Conservation (phyloP, 208 protist genomes). For the Crithidia fasciculata region DNA sequence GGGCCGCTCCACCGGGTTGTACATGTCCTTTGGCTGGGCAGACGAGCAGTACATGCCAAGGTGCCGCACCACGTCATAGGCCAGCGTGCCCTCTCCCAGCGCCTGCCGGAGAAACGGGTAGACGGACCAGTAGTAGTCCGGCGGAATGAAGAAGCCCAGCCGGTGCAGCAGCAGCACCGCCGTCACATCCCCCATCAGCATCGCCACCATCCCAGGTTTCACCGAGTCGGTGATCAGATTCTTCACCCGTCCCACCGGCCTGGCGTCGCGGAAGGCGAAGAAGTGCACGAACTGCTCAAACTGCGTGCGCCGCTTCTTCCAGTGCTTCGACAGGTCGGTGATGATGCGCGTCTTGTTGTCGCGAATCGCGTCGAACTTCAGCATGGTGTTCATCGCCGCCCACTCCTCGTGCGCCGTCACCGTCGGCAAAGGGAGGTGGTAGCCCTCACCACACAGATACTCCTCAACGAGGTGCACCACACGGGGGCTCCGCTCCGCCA, state of each 20-base stretch:
- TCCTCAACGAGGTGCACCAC: slow-evolving; percentile 60
- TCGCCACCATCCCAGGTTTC: slow-evolving; percentile 85
- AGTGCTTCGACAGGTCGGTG: slow-evolving; percentile 88
- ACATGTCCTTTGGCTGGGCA: slow-evolving; percentile 50
- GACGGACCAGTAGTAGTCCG: slow-evolving; percentile 88
- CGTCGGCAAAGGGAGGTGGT: slow-evolving; percentile 75
- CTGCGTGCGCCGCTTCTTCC: slow-evolving; percentile 73
- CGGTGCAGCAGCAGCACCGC: slow-evolving; percentile 78
- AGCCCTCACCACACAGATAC: slow-evolving; percentile 86
- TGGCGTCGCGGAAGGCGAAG: slow-evolving; percentile 76
- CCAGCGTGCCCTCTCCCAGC: slow-evolving; percentile 42
- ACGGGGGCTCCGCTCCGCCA: slow-evolving; percentile 67
- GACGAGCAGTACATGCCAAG: slow-evolving; percentile 66
- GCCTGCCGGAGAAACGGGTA: slow-evolving; percentile 76
- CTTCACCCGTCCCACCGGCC: slow-evolving; percentile 46
- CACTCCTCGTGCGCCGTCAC: slow-evolving; percentile 83
- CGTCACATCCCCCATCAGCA: slow-evolving; percentile 72
- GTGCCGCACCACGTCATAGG: slow-evolving; percentile 75
- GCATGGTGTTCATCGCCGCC: slow-evolving; percentile 57
- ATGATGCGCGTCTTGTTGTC: slow-evolving; percentile 87
- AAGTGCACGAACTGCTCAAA: slow-evolving; percentile 92
- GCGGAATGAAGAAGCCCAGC: slow-evolving; percentile 82
- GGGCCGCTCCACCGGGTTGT: slow-evolving; percentile 65
- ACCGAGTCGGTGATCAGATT: slow-evolving; percentile 85
- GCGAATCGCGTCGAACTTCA: slow-evolving; percentile 87